Conservation (phyloP, 768 basidiomycete genomes). For the Suillus discolor region DNA sequence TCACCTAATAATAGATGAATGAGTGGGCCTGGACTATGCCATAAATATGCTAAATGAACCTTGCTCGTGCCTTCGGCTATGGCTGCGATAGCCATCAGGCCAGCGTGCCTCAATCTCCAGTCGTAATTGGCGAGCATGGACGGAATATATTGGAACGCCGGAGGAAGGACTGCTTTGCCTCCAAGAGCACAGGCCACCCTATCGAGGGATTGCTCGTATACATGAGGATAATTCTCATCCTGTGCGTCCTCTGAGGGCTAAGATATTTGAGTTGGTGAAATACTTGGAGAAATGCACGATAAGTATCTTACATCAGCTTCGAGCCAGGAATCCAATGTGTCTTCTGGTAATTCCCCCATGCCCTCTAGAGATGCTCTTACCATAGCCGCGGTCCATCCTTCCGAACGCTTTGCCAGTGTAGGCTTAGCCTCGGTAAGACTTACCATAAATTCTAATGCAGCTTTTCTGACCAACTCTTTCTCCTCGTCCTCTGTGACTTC, state of each 20-base stretch:
- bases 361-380: constrained; percentile 81
- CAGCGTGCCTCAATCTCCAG: constrained; percentile 86
- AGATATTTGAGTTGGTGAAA: constrained; percentile 5
- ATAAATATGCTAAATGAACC: constrained; percentile 33
- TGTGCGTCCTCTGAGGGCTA: constrained; percentile 67
- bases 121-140: constrained; percentile 81
- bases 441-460: constrained; percentile 83
- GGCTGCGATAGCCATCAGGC: constrained; percentile 83
- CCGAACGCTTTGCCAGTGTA: constrained; percentile 64
- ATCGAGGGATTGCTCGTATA: constrained; percentile 85
- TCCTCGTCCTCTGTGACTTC: constrained; percentile 60
- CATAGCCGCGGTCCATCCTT: constrained; percentile 70
- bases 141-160: constrained; percentile 82
- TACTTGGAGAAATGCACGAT: neutral
- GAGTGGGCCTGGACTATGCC: constrained; percentile 7
- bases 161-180: constrained; percentile 72
- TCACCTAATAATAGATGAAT: constrained; percentile 45
- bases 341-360: constrained; percentile 77
- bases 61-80: constrained; percentile 85
- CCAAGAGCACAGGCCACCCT: constrained; percentile 80
- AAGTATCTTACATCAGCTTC: constrained; percentile 64
- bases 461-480: constrained; percentile 66
- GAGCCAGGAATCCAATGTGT: constrained; percentile 61
- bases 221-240: constrained; percentile 65
- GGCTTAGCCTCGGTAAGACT: constrained; percentile 76